Evolutionary conservation across 129 eudicot genomes (phyloP), one percentile per base, ranked within the genome.

Genomic region (Chrysanthemum seticuspe): DNA sequence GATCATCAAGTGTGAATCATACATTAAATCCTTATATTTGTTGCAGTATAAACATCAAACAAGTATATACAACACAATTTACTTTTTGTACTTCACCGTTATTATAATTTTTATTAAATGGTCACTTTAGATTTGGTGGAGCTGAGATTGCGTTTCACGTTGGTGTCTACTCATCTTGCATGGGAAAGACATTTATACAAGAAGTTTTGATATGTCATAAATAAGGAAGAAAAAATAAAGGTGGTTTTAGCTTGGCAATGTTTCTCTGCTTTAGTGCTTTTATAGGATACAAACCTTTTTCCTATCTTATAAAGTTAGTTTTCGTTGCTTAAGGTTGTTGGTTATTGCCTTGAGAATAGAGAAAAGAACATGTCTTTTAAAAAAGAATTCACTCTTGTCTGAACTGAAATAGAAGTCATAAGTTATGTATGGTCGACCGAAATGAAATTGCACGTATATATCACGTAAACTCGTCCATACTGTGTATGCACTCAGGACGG

Each of bases 91-190:
- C 31, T 40, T 72, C 48, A 44, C 52, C 23, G 10, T 10, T 14
- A 12, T 18, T 3, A 19, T 3, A 19, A 15, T 13, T 5, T 11
- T 13, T 25, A 70, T 36, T 36, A 27, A 62, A 50, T 63, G 13
- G 68, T 53, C 45, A 71, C 13, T 71, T 63, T 25, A 64, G 73
- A 64, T 78, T 60, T 72, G 61, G 77, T 71, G 77, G 77, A 54
- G 68, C n/a, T 16, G 72, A 72, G 73, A 78, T 71, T 62, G 76
- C 71, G 72, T 70, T 63, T 78, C 77, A 78, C 82, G 73, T 78
- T 64, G 82, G 65, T 71, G 73, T 71, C 82, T 65, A 78, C 77
- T 78, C 77, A 71, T 78, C 60, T 34, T 78, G 82, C 77, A 78
- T 78, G 82, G 74, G 77, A 78, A 78, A 71, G 72, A 71, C 72